These are phyloP conservation scores for Tulasnella sp. DNA, from an alignment of 768 basidiomycete genomes.

Conservation along the genomic window DNA sequence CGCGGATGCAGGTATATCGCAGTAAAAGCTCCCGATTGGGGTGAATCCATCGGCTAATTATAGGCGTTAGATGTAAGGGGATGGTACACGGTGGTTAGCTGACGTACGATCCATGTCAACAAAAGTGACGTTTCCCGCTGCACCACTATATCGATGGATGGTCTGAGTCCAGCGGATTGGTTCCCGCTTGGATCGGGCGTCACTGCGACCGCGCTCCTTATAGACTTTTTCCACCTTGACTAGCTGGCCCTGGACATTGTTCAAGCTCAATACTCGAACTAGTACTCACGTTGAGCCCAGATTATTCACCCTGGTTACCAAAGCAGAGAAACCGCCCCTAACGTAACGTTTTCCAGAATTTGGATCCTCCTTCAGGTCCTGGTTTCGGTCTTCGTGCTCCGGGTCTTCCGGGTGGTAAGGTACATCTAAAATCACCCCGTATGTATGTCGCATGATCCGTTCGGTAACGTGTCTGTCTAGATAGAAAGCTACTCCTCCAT, in stretches of 20 bases:
- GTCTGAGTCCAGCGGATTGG: neutral
- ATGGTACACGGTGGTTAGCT: no score
- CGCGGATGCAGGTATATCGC: neutral
- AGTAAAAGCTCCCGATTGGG: neutral
- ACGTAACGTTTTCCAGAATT: neutral
- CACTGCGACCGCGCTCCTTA: neutral
- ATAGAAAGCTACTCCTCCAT: conserved; percentile 79
- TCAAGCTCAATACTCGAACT: neutral
- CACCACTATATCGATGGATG: neutral
- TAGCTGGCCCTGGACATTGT: neutral
- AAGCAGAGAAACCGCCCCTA: neutral
- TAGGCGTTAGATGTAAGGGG: no score
- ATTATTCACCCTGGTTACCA: neutral
- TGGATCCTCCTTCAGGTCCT: conserved; percentile 45
- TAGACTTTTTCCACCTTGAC: neutral
- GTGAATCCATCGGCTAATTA: neutral
- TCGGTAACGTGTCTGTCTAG: conserved; percentile 81
- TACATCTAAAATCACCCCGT: conserved; percentile 74
- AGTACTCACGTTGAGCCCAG: neutral
- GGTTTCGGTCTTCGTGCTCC: conserved; percentile 56
- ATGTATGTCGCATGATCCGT: conserved; percentile 73
- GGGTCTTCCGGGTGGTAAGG: conserved; percentile 61
- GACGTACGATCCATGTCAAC: neutral
- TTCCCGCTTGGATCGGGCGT: neutral
- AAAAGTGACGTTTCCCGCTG: neutral